phyloP scores from a whole-genome alignment of 75 land plant species.

The Selaginella moellendorffii region DNA sequence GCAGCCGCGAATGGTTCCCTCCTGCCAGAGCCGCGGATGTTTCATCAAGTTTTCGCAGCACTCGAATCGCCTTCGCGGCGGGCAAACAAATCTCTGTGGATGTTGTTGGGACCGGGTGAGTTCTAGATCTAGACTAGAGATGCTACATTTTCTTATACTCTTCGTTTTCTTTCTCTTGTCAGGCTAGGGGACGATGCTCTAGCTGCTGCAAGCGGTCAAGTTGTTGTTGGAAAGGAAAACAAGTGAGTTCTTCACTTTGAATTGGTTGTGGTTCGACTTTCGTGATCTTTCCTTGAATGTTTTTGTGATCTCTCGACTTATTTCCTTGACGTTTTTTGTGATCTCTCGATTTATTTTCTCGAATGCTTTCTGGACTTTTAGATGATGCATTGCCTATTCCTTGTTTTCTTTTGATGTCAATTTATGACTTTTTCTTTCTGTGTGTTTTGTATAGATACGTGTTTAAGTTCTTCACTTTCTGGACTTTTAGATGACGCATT shows the following conservation, averaged over 20 bases:
- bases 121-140: neutral
- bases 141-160: neutral
- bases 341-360: too few species aligned
- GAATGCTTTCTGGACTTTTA: too few species aligned
- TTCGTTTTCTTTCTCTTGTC: neutral
- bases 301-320: too few species aligned
- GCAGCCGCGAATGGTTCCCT: constrained; percentile 89
- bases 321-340: too few species aligned
- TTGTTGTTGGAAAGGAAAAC: constrained; percentile 77
- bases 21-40: constrained; percentile 81
- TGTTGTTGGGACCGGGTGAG: constrained; percentile 17
- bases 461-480: too few species aligned
- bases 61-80: constrained; percentile 47
- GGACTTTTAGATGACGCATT: too few species aligned
- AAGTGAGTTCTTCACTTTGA: constrained; percentile 32
- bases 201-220: constrained; percentile 88
- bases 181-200: constrained; percentile 90
- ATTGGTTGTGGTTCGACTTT: too few species aligned
- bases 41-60: constrained; percentile 61
- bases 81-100: constrained; percentile 19
- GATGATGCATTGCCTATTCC: too few species aligned
- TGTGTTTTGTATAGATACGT: too few species aligned
- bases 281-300: too few species aligned
- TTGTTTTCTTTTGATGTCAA: too few species aligned
- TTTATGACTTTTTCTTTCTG: too few species aligned